Evolutionary conservation across 345 rosid genomes (phyloP), one percentile per base, ranked within the genome.

Genomic region (Lagerstroemia speciosa): DNA sequence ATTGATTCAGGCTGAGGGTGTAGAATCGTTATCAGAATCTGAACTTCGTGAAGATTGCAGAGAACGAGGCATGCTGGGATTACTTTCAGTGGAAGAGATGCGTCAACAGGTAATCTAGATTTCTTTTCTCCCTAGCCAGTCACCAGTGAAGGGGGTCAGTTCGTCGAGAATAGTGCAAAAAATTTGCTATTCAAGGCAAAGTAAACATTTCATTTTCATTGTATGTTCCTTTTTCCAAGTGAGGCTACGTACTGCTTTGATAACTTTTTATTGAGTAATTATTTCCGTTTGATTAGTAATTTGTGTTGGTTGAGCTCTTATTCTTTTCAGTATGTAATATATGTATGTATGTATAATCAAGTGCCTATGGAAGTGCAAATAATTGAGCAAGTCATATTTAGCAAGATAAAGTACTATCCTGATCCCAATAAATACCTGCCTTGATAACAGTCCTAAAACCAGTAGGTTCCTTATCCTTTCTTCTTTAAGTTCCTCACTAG

Each of bases 41-140:
- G 92, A 87, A 74, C 89, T 87, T 67, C 86, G 87, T 10, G 87
- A 87, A 82, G 92, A 83, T 83, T 87, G 92, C 78, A 85, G 87
- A 72, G 92, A 87, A 72, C 72, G 92, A 12, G 92, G 92, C 72
- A 85, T 87, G 90, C 88, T 87, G 7, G 92, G 92, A 55, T 67
- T 82, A 55, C 78, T 79, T 66, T 80, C 92, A 2, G 89, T 83
- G 45, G 89, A 87, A 69, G 89, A 87, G 78, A 87, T 87, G 92
- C 86, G 90, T 38, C 88, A 83, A 73, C 92, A 87, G 92, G 92
- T 87, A 72, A 72, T 27, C 60, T 7, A 38, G 32, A 2, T n/a
- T 72, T 8, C 20, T 6, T 62, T 62, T 38, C 32, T 38, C 67
- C 67, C 15, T 65, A n/a, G 66, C 22, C 40, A 63, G 66, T 19